phyloP scores from a whole-genome alignment of 495 filamentous ascomycete genomes.

The Aspergillus bridgeri region DNA sequence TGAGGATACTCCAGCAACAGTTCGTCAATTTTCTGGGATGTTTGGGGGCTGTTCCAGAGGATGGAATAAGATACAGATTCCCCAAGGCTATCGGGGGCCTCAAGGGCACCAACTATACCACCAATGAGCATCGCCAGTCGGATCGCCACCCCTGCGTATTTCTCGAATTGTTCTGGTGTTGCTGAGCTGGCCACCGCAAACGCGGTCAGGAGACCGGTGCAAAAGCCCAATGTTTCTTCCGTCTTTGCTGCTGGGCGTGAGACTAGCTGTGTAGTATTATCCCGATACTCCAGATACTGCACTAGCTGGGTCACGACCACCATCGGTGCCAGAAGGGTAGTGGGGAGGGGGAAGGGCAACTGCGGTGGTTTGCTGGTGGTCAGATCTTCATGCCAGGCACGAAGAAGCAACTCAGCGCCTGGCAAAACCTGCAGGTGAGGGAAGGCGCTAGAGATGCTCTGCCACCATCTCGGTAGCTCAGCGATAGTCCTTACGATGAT shows the following conservation, averaged over 20 bases:
- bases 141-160: conserved; percentile 36
- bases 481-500: too few species aligned
- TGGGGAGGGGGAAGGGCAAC: conserved; percentile 25
- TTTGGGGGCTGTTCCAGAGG: too few species aligned
- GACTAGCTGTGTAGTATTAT: background rate
- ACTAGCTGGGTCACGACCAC: conserved; percentile 32
- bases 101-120: conserved; percentile 42
- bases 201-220: conserved; percentile 39
- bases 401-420: too few species aligned
- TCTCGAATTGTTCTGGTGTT: conserved; percentile 21
- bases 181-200: conserved; percentile 30
- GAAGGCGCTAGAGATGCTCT: too few species aligned
- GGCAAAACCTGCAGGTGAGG: too few species aligned
- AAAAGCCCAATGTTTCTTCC: conserved; percentile 41
- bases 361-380: too few species aligned
- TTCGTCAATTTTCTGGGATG: too few species aligned
- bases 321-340: conserved; percentile 34
- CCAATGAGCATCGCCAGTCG: conserved; percentile 37
- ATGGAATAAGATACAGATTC: too few species aligned
- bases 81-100: conserved; percentile 19
- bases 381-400: too few species aligned
- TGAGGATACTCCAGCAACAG: conserved; percentile 9
- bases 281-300: conserved; percentile 24
- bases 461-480: too few species aligned
- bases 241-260: conserved; percentile 2